Base-by-base conservation (phyloP, 2,329 filamentous ascomycete genomes). In the Davidsoniella eucalypti region DNA sequence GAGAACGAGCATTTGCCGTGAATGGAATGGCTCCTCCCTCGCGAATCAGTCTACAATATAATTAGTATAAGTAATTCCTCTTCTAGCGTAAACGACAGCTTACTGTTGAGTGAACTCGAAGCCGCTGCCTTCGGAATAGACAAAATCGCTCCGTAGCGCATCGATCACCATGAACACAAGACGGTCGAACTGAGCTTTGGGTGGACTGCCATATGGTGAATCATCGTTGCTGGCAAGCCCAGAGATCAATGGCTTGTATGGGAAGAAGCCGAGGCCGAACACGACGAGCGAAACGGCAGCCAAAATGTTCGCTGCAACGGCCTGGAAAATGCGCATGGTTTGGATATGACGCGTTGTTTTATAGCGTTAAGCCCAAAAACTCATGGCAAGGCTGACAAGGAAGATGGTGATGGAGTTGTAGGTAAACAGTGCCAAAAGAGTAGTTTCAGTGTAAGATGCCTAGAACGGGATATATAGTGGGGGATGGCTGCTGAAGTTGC, bases 81-180 rank as follows among this genome's bases (percentile, higher is more conserved):
- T 39, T 7, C 18, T 38, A n/a, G 4, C n/a, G 46, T 38, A 23
- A 2, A n/a, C n/a, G 29, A 41, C 23, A 5, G 47, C 67, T 57
- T 66, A 94, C 88, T 78, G 80, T 68, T 96, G 92, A 2, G 88
- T 94, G 61, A 84, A 95, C 52, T 73, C 60, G 64, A 98, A 96
- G 9, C 84, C 87, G 23, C 87, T 94, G 44, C 71, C 69, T 52
- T 82, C 68, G 2, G 81, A 77, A 63, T 85, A 98, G 25, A 98
- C 92, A 68, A 96, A 96, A 60, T 96, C 90, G 68, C 88, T 94
- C 65, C 88, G 76, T 63, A 98, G 65, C 21, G 92, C 90, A 73
- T 98, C 92, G 25, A 98, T 84, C 5, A 98, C 87, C 90, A 98
- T 96, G 64, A 98, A 95, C 49, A 98, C 72, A 49, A 96, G 70